Conservation (phyloP, 345 rosid species). For the Citrus medica region DNA sequence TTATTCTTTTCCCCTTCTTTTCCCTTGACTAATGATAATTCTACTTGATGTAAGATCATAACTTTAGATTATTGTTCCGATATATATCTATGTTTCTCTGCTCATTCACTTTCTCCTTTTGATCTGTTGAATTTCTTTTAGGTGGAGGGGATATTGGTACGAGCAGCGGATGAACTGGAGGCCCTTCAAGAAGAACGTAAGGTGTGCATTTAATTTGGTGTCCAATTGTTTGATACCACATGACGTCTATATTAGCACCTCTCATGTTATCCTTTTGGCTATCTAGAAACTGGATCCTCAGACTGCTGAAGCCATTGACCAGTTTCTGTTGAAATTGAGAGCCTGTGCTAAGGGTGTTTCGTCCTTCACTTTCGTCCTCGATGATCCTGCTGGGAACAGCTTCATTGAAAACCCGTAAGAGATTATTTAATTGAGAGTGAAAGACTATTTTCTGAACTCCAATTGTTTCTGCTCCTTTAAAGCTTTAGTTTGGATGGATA, state of each 20-base stretch:
- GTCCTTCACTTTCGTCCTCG: conserved; percentile 71
- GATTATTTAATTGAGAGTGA: neutral
- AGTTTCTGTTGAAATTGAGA: conserved; percentile 70
- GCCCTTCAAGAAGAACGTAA: conserved; percentile 93
- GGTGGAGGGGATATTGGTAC: conserved; percentile 80
- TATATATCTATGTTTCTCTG: neutral
- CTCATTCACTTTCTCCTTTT: neutral
- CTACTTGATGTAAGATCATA: neutral
- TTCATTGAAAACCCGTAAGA: conserved; percentile 95
- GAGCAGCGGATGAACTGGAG: conserved; percentile 78
- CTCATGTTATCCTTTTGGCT: conserved; percentile 10
- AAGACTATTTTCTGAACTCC: neutral
- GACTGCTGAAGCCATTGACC: conserved; percentile 88
- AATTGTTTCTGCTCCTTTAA: neutral
- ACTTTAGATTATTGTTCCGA: neutral
- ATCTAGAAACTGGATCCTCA: conserved; percentile 79
- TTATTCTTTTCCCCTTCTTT: neutral
- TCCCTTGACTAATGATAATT: neutral
- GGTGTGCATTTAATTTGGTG: conserved; percentile 35
- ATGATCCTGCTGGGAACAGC: conserved; percentile 96
- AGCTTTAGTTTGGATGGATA: neutral
- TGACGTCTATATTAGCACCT: neutral
- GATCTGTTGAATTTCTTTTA: conserved; percentile 19
- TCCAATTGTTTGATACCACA: neutral
- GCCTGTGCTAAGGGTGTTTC: conserved; percentile 69